Conservation (phyloP, 2,329 filamentous ascomycete genomes). For the Pseudocercospora cruenta region DNA sequence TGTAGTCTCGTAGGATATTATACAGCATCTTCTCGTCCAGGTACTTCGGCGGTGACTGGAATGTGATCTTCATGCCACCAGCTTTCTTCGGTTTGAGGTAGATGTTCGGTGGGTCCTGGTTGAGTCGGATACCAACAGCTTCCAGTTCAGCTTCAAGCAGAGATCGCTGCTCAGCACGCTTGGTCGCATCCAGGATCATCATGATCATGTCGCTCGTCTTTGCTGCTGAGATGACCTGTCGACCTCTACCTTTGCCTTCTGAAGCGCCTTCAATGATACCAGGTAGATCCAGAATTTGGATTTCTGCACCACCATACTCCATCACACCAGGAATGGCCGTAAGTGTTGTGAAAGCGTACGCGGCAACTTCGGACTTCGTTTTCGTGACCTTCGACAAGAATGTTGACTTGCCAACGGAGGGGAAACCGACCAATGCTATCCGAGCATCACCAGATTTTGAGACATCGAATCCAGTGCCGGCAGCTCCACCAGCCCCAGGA, state of each 20-base stretch:
- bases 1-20: constrained; percentile 98
- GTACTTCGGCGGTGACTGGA: constrained; percentile 83
- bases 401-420: constrained; percentile 97
- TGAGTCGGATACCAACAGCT: constrained; percentile 90
- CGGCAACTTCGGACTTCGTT: constrained; percentile 92
- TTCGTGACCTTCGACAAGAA: constrained; percentile 99
- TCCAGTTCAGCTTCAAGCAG: constrained; percentile 90
- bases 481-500: constrained; percentile 75
- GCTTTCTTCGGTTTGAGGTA: constrained; percentile 96
- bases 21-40: constrained; percentile 98
- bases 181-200: constrained; percentile 96
- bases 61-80: constrained; percentile 98
- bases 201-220: constrained; percentile 97
- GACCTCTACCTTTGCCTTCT: constrained; percentile 91
- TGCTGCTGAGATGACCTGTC: constrained; percentile 95
- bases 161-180: constrained; percentile 88
- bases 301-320: constrained; percentile 96
- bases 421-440: constrained; percentile 97
- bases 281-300: constrained; percentile 94
- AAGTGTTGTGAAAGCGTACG: constrained; percentile 95
- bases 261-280: constrained; percentile 97
- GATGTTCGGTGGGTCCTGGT: constrained; percentile 94
- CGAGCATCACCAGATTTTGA: constrained; percentile 95
- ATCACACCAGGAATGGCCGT: constrained; percentile 97
- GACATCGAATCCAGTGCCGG: constrained; percentile 82